Conservation (phyloP, 2,329 filamentous ascomycete species). For the Alternaria ethzedia region DNA sequence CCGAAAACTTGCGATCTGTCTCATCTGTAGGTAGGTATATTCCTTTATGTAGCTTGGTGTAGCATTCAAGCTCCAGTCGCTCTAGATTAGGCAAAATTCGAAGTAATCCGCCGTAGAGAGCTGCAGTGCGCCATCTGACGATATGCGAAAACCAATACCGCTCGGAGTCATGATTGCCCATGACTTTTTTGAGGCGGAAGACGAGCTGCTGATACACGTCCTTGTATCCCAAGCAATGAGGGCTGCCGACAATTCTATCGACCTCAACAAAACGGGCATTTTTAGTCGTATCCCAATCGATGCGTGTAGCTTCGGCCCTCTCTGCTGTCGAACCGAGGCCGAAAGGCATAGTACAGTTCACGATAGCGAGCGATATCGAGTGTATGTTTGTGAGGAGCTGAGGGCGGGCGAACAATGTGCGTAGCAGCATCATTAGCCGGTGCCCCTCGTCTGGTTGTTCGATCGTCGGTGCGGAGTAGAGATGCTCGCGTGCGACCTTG, state of each 20-base stretch:
- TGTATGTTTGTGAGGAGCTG: not conserved
- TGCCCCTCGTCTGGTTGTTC: not conserved
- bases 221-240: not conserved
- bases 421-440: not conserved
- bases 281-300: not conserved
- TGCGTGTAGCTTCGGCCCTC: not conserved
- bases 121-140: not conserved
- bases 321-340: not conserved
- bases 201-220: not conserved
- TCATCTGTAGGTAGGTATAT: not conserved
- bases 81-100: not conserved
- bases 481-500: not conserved
- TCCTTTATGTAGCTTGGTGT: not conserved
- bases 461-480: not conserved
- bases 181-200: not conserved
- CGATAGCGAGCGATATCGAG: not conserved
- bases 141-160: not conserved
- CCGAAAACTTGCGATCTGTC: not conserved
- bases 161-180: not conserved
- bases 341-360: not conserved
- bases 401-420: not conserved
- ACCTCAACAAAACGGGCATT: not conserved
- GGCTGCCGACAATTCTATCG: not conserved
- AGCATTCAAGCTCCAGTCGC: not conserved
- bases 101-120: not conserved